A percentile compares a stretch with the other conserved stretches of the same genome.
Conservation (phyloP, 2,329 filamentous ascomycete species). For the Ophiostoma piceae region DNA sequence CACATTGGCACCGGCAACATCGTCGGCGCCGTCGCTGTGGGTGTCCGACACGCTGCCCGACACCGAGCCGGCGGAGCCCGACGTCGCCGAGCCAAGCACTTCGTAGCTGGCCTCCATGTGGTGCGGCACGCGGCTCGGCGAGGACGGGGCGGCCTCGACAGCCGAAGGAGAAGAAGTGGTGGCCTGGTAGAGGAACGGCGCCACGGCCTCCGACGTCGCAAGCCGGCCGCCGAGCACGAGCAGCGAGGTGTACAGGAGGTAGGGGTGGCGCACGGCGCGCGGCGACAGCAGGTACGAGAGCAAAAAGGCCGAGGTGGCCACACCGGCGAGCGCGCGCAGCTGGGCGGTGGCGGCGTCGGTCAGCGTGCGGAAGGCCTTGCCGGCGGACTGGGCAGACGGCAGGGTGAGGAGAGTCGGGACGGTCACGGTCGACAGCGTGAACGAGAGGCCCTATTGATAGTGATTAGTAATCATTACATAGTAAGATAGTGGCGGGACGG, state of each 20-base stretch:
- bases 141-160: conserved; percentile 26
- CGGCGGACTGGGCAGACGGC: conserved; percentile 66
- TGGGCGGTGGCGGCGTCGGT: conserved; percentile 59
- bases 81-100: conserved; percentile 38
- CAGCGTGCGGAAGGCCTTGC: conserved; percentile 65
- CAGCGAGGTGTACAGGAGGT: conserved; percentile 78
- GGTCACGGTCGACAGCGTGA: conserved; percentile 70
- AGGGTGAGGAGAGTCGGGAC: conserved; percentile 77
- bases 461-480: background rate
- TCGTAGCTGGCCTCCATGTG: conserved; percentile 68
- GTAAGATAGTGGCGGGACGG: background rate
- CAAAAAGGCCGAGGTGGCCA: conserved; percentile 67
- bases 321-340: conserved; percentile 59
- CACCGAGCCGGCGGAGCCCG: conserved; percentile 23
- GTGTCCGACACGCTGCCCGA: conserved; percentile 34
- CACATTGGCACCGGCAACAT: conserved; percentile 40
- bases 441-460: conserved; percentile 75
- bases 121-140: conserved; percentile 29
- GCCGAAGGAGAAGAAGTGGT: no score
- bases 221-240: conserved; percentile 59
- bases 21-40: conserved; percentile 40
- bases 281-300: conserved; percentile 76
- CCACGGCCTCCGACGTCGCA: conserved; percentile 45
- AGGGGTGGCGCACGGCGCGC: conserved; percentile 71
- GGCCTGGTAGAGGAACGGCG: conserved; percentile 39